phyloP scores from a whole-genome alignment of 352 stramenopile genomes.

The Pythium grandisporangium region DNA sequence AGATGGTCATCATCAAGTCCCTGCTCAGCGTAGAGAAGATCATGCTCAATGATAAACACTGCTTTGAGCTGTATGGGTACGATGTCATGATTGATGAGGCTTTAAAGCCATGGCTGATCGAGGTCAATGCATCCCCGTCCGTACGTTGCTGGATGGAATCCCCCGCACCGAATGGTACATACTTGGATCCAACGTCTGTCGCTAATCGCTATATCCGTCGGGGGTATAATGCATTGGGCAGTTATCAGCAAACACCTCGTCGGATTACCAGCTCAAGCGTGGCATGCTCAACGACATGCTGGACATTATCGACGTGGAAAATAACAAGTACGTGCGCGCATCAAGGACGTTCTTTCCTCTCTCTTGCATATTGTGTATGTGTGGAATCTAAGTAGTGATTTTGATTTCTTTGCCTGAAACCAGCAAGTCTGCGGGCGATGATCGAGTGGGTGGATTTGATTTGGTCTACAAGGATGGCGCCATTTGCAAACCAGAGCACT shows the following conservation, averaged over 20 bases:
- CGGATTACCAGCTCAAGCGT: constrained; percentile 91
- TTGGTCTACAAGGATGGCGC: constrained; percentile 69
- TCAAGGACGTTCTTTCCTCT: no score
- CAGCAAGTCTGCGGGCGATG: constrained; percentile 25
- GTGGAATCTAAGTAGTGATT: no score
- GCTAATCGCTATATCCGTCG: no score
- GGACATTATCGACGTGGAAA: constrained; percentile 92
- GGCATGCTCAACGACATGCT: constrained; percentile 92
- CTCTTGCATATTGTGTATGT: no score
- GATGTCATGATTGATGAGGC: constrained; percentile 90
- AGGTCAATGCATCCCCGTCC: constrained; percentile 92
- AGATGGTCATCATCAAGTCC: constrained; percentile 85
- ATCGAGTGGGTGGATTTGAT: constrained; percentile 67
- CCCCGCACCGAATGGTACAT: no score
- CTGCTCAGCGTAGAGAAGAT: constrained; percentile 87
- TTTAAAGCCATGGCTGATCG: constrained; percentile 87
- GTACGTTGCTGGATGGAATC: constrained; percentile 22
- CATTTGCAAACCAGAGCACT: constrained; percentile 52
- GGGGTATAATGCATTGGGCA: no score
- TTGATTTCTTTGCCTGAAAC: neutral
- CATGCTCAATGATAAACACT: constrained; percentile 95
- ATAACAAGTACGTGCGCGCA: no score
- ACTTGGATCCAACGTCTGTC: no score
- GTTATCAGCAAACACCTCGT: constrained; percentile 87
- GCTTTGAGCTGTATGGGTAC: constrained; percentile 94